These are phyloP conservation scores for Hypoxylon rickii DNA, from an alignment of 495 filamentous ascomycete species.

Conservation along the genomic window DNA sequence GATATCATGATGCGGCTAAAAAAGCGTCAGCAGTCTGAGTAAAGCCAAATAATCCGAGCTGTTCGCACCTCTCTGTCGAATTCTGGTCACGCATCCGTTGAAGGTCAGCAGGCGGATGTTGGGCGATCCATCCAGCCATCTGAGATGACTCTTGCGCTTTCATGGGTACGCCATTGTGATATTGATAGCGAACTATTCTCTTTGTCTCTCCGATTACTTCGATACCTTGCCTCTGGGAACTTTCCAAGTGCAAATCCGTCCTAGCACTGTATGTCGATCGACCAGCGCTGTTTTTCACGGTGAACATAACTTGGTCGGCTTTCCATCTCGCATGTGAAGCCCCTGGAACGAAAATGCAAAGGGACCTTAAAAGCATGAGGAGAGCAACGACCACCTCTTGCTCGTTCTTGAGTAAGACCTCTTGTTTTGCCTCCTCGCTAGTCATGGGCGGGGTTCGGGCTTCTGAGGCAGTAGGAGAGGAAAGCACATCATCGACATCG, in stretches of 20 bases:
- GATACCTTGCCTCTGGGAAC: not conserved
- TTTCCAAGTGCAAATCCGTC: not conserved
- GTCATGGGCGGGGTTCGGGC: not conserved
- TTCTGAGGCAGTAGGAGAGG: not conserved
- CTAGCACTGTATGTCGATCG: not conserved
- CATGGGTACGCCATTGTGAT: not conserved
- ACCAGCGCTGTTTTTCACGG: not conserved
- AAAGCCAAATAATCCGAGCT: not conserved
- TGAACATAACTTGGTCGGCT: not conserved
- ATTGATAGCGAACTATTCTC: not conserved
- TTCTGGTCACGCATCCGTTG: slow-evolving; percentile 1
- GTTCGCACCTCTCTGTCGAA: not conserved
- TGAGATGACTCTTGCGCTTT: slow-evolving; percentile 2
- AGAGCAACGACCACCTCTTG: not conserved
- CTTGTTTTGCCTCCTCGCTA: slow-evolving; percentile 3
- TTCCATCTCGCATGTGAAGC: not conserved
- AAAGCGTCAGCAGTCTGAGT: not conserved
- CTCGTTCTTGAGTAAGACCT: not conserved
- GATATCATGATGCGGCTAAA: not conserved
- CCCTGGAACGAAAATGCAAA: not conserved
- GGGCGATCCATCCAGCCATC: not conserved
- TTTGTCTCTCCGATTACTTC: not conserved
- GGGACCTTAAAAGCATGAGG: not conserved
- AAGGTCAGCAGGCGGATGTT: not conserved
- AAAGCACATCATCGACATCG: not conserved